Evolutionary conservation across 164 flowering plant genomes (phyloP), one percentile per base, ranked within the genome.

Genomic region (Magnolia sinica): DNA sequence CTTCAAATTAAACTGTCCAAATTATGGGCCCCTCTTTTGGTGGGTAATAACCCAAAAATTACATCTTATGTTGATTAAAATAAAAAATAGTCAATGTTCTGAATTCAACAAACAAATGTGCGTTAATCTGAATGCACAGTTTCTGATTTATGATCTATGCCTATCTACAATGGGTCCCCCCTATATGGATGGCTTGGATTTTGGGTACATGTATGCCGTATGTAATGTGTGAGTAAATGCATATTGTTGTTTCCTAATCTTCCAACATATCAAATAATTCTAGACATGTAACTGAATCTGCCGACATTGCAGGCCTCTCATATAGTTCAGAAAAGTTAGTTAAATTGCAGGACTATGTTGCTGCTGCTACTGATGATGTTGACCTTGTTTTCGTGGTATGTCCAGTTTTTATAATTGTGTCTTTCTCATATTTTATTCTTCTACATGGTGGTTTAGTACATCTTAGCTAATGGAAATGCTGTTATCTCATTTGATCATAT

Each of bases 361-460:
- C 79, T 73, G 70, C 84, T 31, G 81, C 82, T 72, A 77, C 67
- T 11, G 81, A 86, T 74, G 91, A 93, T 65, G 74, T n/a, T 31
- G 77, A 86, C 76, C 88, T 88, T 79, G 96, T 91, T 80, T 93
- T 93, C 85, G 94, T 93, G 95, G 97, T 91, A 85, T 64, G 82
- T 68, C 76, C 69, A 23, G n/a, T n/a, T 20, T 77, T 58, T 66
- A 45, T 20, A 14, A 45, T 52, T 55, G 22, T 22, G 18, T 64
- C 22, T 49, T 69, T 73, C 55, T 76, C 51, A 58, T 24, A n/a
- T 55, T 16, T 7, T 11, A 55, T 55, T 55, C 18, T 55, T 11
- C 18, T 16, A 55, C 61, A 55, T 10, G 61, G 61, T 55, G 14
- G 61, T 55, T 16, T 55, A 10, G 16, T 11, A 11, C 18, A 55